These are phyloP conservation scores for Lentinula aciculospora DNA, from an alignment of 768 basidiomycete species.

Conservation along the genomic window DNA sequence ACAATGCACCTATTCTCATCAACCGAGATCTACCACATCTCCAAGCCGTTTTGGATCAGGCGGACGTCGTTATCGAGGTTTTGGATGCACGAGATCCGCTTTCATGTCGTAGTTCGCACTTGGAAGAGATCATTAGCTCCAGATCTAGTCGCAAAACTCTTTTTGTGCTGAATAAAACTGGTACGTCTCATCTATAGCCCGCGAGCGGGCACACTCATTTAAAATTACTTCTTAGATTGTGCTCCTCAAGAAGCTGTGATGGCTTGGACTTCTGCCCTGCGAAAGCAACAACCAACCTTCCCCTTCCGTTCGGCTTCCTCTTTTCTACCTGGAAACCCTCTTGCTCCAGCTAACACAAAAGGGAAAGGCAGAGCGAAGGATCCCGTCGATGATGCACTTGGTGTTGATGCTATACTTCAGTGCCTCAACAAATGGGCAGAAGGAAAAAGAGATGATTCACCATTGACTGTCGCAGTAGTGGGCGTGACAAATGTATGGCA, in stretches of 20 bases:
- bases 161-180: conserved; percentile 84
- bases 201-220: background rate
- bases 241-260: conserved; percentile 73
- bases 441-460: conserved; percentile 40
- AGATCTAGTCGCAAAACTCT: conserved; percentile 37
- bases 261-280: conserved; percentile 62
- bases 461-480: conserved; percentile 69
- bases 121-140: conserved; percentile 50
- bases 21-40: conserved; percentile 61
- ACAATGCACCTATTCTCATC: conserved; percentile 54
- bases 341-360: conserved; percentile 24
- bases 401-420: conserved; percentile 45
- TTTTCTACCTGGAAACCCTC: conserved; percentile 44
- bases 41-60: conserved; percentile 61
- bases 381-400: conserved; percentile 52
- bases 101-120: conserved; percentile 55
- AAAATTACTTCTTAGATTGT: conserved; percentile 43
- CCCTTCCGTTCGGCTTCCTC: conserved; percentile 71
- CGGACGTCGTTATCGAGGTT: conserved; percentile 77
- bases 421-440: conserved; percentile 42
- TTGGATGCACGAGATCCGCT: conserved; percentile 83
- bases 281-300: conserved; percentile 54
- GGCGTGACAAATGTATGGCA: conserved; percentile 74
- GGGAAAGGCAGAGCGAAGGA: conserved; percentile 41
- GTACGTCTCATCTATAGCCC: conserved; percentile 35